These are phyloP conservation scores for Ascochyta fabae DNA, from an alignment of 2,329 filamentous ascomycete species.

Conservation along the genomic window DNA sequence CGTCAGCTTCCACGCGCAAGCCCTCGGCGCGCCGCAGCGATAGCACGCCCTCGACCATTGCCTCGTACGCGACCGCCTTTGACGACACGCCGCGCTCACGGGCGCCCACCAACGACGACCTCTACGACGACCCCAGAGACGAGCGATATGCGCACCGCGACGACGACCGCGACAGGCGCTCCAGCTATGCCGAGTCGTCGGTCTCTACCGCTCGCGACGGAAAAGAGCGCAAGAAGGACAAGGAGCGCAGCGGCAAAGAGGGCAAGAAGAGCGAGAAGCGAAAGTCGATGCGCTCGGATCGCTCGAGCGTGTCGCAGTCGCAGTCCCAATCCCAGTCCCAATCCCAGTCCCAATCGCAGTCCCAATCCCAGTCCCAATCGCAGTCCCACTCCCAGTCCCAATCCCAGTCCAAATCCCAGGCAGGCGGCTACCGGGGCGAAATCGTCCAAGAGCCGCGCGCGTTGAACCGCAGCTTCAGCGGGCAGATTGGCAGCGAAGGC, in stretches of 20 bases:
- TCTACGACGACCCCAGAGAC: conserved; percentile 41
- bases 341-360: conserved; percentile 8
- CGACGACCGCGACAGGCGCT: conserved; percentile 38
- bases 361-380: too few species aligned
- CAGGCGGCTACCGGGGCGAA: conserved; percentile 39
- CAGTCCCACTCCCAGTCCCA: background rate
- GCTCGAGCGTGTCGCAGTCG: conserved; percentile 25
- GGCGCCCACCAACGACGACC: conserved; percentile 37
- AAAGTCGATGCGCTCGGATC: conserved; percentile 40
- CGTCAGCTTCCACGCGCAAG: conserved; percentile 43
- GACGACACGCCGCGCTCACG: conserved; percentile 38
- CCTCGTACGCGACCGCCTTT: conserved; percentile 51
- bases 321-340: too few species aligned
- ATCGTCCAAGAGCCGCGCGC: conserved; percentile 39
- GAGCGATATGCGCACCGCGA: conserved; percentile 33
- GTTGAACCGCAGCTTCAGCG: conserved; percentile 35
- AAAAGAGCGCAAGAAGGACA: conserved; percentile 35
- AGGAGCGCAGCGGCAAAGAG: conserved; percentile 20
- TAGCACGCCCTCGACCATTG: conserved; percentile 41
- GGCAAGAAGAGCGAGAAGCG: conserved; percentile 37
- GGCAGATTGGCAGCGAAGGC: conserved; percentile 38
- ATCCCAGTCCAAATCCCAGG: conserved; percentile 21
- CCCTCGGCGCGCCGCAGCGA: conserved; percentile 38
- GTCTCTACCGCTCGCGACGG: conserved; percentile 39
- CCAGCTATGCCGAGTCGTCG: conserved; percentile 41